Base-by-base conservation (phyloP, 306 rosid genomes). In the Trichosanthes truncata region DNA sequence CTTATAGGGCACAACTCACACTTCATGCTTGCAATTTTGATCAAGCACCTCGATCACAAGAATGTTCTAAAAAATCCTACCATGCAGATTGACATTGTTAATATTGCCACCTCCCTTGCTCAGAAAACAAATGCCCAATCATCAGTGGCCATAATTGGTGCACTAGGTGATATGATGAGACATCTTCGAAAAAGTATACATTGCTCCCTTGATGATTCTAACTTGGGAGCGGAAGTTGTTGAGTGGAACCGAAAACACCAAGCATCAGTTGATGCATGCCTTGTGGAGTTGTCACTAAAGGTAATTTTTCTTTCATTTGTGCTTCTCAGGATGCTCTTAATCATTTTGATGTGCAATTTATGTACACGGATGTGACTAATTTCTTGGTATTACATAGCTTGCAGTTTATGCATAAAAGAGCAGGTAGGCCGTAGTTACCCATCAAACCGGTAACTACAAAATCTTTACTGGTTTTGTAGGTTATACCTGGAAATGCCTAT, bases 41-140 rank as follows among this genome's bases (percentile, higher is more conserved):
- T 95, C 81, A 93, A 93, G 88, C 99, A 95, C 88, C 86, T 95
- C 5, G 98, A 95, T 87, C 95, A 95, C 84, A 95, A 90, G 89
- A 76, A 25, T 52, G 96, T 93, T 85, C 93, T 95, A 43, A 85
- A 90, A 78, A 87, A 91, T 60, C 96, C 96, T 36, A 52, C 82
- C 72, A 86, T 90, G 90, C 99, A 95, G 84, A 86, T 95, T 68
- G 97, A 93, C 84, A 95, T 95, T 85, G 86, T 91, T 72, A 89
- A 86, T 82, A 95, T 91, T 55, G 86, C 94, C 60, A 85, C 96
- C 85, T 84, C 92, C 13, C 97, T 95, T 86, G 86, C 90, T 76
- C 87, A 85, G 80, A 82, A 87, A 83, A 88, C 91, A 78, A 91
- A 89, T 84, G 85, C 89, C 31, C 87, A 90, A 87, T 87, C 96